Evolutionary conservation across 2,329 filamentous ascomycete species (phyloP), one percentile per base, ranked within the genome.

Genomic region (Moelleriella libera): DNA sequence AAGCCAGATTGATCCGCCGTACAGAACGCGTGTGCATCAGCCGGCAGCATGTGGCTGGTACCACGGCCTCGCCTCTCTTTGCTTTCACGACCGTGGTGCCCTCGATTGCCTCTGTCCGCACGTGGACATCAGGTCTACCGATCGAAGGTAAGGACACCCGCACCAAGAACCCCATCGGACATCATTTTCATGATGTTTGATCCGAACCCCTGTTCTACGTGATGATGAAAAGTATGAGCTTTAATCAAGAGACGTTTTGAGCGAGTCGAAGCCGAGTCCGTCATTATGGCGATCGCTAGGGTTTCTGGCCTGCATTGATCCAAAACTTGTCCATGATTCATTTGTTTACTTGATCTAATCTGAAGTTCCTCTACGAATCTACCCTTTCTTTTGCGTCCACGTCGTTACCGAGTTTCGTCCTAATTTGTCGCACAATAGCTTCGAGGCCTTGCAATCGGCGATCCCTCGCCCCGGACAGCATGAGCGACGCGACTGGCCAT

Each of bases 401-500:
- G 48, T 52, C 51, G 47, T 53, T 49, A 32, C 52, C 47, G 45
- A 57, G 54, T 43, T 60, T 56, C 41, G 52, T 57, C 60, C 63
- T 67, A 56, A 69, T 63, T 45, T 66, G 63, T 30, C 55, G 57
- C 40, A 63, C 60, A 50, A 67, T 60, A 55, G 64, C 58, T 53
- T 63, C 64, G 52, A 83, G 58, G 3, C 78, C 77, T 51, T 69
- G 68, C 47, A 75, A 59, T 48, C 79, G 70, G 56, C 70, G 64
- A 34, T 70, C 64, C n/a, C 60, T 58, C 30, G 68, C 68, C 44
- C 63, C 67, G 43, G 74, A 71, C 30, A 80, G 60, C 56, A 79
- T 78, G n/a, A 78, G 56, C 44, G 71, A 71, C 8, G 82, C 83
- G 21, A 94, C 82, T 0, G 86, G 85, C 88, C 87, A 94, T 9